A percentile compares a stretch with the other conserved stretches of the same genome.
Evolutionary conservation across 78 protist genomes (phyloP).

Genomic region (Thecamonas trahens): DNA sequence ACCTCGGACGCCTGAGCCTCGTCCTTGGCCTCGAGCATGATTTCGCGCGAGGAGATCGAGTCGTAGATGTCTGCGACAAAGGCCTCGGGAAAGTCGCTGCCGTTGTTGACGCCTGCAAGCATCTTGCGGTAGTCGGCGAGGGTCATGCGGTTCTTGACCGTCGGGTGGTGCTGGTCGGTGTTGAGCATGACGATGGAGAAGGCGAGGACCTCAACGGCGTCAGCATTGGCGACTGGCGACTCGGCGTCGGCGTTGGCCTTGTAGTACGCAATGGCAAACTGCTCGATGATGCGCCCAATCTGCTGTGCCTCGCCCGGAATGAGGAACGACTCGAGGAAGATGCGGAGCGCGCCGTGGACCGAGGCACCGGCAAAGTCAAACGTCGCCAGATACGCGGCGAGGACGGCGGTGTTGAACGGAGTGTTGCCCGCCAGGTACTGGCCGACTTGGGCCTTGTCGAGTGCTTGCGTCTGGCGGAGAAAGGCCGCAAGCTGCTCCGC

Average conservation of each 20-base stretch:
- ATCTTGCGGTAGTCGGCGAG: slow-evolving; percentile 15
- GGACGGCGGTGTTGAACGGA: background rate
- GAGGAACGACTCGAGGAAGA: slow-evolving; percentile 15
- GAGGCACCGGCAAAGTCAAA: background rate
- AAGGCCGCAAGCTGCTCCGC: slow-evolving; percentile 3
- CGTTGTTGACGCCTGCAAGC: slow-evolving; percentile 29
- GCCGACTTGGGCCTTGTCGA: slow-evolving; percentile 42
- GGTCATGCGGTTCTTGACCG: slow-evolving; percentile 34
- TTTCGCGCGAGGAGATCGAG: background rate
- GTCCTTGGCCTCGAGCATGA: too few species aligned
- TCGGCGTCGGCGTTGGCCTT: background rate
- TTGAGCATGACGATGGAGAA: slow-evolving; percentile 69
- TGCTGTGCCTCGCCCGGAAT: slow-evolving; percentile 78
- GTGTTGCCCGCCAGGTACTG: slow-evolving; percentile 14
- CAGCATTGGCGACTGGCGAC: slow-evolving; percentile 23
- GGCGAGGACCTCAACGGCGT: slow-evolving; percentile 42
- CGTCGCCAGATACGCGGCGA: background rate
- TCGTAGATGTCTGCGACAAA: background rate
- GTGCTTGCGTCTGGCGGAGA: slow-evolving; percentile 11
- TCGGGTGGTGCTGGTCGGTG: slow-evolving; percentile 54
- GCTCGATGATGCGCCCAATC: slow-evolving; percentile 60
- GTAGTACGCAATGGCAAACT: slow-evolving; percentile 2
- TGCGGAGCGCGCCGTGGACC: slow-evolving; percentile 35
- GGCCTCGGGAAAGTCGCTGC: slow-evolving; percentile 12
- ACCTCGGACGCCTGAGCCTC: too few species aligned